phyloP scores from a whole-genome alignment of 441 rosid genomes.

The Raphanus hybrid region DNA sequence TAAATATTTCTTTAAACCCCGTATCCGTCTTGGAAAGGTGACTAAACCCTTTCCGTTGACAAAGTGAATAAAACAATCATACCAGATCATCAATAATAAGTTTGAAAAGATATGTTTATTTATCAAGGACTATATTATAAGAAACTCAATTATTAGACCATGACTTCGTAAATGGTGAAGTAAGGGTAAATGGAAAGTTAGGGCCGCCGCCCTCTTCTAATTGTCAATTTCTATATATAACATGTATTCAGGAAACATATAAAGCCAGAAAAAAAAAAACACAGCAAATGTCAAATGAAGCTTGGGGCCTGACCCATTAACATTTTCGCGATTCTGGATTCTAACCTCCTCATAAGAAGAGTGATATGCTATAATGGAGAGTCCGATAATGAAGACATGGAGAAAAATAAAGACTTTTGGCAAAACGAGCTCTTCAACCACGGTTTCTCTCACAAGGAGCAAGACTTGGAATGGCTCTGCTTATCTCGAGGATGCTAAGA shows the following conservation, averaged over 20 bases:
- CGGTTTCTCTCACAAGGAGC: slow-evolving; percentile 41
- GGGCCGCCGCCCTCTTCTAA: slow-evolving; percentile 25
- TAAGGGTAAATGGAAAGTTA: slow-evolving; percentile 26
- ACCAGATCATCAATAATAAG: slow-evolving; percentile 28
- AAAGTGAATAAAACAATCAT: slow-evolving; percentile 38
- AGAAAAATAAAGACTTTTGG: slow-evolving; percentile 47
- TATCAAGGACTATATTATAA: not conserved
- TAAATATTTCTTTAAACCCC: not conserved
- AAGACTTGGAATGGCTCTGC: slow-evolving; percentile 45
- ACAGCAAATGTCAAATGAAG: not conserved
- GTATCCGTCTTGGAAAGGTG: not conserved
- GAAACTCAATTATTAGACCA: slow-evolving; percentile 22
- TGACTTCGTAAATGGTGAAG: slow-evolving; percentile 33
- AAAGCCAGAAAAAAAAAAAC: not conserved
- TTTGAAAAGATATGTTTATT: slow-evolving; percentile 28
- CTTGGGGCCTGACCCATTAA: slow-evolving; percentile 4
- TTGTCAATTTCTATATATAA: slow-evolving; percentile 23
- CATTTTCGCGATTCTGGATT: slow-evolving; percentile 17
- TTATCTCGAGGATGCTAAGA: not conserved
- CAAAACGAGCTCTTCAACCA: slow-evolving; percentile 3
- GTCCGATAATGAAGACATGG: slow-evolving; percentile 45
- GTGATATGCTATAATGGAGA: slow-evolving; percentile 38
- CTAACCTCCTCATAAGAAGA: slow-evolving; percentile 31
- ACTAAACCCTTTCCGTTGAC: slow-evolving; percentile 32
- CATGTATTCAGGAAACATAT: not conserved